phyloP scores from a whole-genome alignment of 495 filamentous ascomycete genomes.

The Lasiosphaeria hispida region DNA sequence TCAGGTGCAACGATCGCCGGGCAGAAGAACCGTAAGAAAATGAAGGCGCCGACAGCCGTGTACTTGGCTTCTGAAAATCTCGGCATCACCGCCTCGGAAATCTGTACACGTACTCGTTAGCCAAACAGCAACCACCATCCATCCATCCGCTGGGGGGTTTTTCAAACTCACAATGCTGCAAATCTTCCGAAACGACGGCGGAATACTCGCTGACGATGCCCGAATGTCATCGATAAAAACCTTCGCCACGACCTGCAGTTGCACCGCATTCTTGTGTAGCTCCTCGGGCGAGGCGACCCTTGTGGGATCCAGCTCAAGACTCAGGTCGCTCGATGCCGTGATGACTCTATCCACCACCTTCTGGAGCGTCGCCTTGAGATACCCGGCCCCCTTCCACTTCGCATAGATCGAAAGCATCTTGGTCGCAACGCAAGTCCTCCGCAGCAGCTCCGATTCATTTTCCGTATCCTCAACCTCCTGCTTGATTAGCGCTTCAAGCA shows the following conservation, averaged over 20 bases:
- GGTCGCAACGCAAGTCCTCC: slow-evolving; percentile 63
- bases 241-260: slow-evolving; percentile 59
- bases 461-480: slow-evolving; percentile 66
- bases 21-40: slow-evolving; percentile 68
- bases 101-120: slow-evolving; percentile 31
- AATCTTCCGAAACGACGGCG: slow-evolving; percentile 60
- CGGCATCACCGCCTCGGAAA: slow-evolving; percentile 54
- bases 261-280: slow-evolving; percentile 57
- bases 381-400: slow-evolving; percentile 63
- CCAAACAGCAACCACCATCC: not conserved
- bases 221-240: slow-evolving; percentile 67
- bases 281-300: slow-evolving; percentile 56
- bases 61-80: slow-evolving; percentile 67
- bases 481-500: slow-evolving; percentile 62
- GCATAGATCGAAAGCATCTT: slow-evolving; percentile 68
- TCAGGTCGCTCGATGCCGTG: slow-evolving; percentile 57
- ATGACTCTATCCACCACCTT: slow-evolving; percentile 61
- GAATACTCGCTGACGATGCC: slow-evolving; percentile 56
- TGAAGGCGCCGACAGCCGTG: slow-evolving; percentile 66
- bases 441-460: slow-evolving; percentile 61
- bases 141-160: too few relatives aligned
- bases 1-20: slow-evolving; percentile 67
- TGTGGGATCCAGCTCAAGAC: slow-evolving; percentile 63
- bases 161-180: slow-evolving; percentile 54
- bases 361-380: slow-evolving; percentile 61